phyloP scores from a whole-genome alignment of 495 filamentous ascomycete genomes.

The Lasiosphaeris hirsuta region DNA sequence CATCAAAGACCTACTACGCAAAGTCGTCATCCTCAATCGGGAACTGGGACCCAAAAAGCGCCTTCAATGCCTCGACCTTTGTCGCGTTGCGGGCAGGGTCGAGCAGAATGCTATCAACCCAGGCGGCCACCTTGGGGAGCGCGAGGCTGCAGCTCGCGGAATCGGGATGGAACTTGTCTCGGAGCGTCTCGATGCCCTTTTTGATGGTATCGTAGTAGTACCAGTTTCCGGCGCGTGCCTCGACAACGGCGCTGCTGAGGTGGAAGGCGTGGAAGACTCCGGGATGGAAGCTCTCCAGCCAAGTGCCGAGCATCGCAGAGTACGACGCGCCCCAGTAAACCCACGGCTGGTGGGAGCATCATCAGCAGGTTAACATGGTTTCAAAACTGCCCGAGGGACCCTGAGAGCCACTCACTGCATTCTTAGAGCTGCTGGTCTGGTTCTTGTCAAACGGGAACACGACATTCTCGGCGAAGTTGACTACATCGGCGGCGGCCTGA shows the following conservation, averaged over 20 bases:
- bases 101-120: slow-evolving; percentile 51
- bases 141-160: slow-evolving; percentile 54
- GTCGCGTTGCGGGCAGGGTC: slow-evolving; percentile 13
- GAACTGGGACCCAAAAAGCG: slow-evolving; percentile 19
- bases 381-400: too few relatives aligned
- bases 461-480: slow-evolving; percentile 59
- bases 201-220: slow-evolving; percentile 61
- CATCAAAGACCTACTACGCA: slow-evolving; percentile 25
- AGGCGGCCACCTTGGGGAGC: slow-evolving; percentile 49
- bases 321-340: slow-evolving; percentile 61
- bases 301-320: slow-evolving; percentile 59
- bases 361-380: too few relatives aligned
- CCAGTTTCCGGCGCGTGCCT: slow-evolving; percentile 61
- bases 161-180: slow-evolving; percentile 14
- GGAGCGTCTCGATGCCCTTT: slow-evolving; percentile 49
- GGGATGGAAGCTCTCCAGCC: slow-evolving; percentile 57
- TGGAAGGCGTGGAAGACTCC: slow-evolving; percentile 67
- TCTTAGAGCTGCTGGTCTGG: slow-evolving; percentile 49
- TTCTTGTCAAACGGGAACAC: slow-evolving; percentile 54
- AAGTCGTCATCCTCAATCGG: slow-evolving; percentile 30
- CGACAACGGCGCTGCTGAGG: slow-evolving; percentile 58
- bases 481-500: slow-evolving; percentile 57
- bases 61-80: slow-evolving; percentile 21
- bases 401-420: slow-evolving; percentile 27
- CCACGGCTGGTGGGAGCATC: slow-evolving; percentile 48